A percentile compares a stretch with the other conserved stretches of the same genome.
phyloP scores from a whole-genome alignment of 768 basidiomycete genomes.

The Jaapia argillacea region DNA sequence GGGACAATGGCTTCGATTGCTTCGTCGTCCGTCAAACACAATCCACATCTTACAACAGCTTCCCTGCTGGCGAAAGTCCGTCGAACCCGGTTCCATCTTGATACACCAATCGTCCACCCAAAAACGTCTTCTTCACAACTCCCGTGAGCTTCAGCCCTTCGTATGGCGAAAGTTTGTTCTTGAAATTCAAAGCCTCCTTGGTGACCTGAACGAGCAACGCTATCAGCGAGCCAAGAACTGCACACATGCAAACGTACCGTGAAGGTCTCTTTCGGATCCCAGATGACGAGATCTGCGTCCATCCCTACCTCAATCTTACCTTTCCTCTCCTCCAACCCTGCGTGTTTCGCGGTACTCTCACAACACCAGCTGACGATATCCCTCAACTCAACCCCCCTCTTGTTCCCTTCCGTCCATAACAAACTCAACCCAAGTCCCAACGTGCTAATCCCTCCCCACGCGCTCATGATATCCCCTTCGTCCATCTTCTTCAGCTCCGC shows the following conservation, averaged over 20 bases:
- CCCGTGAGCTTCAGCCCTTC: slow-evolving; percentile 66
- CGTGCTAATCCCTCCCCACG: slow-evolving; percentile 94
- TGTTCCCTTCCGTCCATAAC: slow-evolving; percentile 77
- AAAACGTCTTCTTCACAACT: slow-evolving; percentile 62
- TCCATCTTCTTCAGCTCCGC: slow-evolving; percentile 70
- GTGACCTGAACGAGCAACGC: slow-evolving; percentile 53
- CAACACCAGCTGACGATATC: slow-evolving; percentile 72
- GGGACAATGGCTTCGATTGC: too few species aligned
- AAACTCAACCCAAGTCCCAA: slow-evolving; percentile 85
- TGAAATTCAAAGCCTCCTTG: slow-evolving; percentile 68
- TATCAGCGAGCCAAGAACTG: neutral
- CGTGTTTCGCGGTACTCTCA: slow-evolving; percentile 67
- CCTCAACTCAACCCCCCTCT: slow-evolving; percentile 44
- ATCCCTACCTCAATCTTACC: slow-evolving; percentile 64
- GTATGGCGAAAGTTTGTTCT: slow-evolving; percentile 91
- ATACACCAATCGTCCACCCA: slow-evolving; percentile 71
- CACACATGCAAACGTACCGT: slow-evolving; percentile 21
- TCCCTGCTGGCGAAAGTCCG: slow-evolving; percentile 24
- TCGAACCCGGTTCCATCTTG: slow-evolving; percentile 29
- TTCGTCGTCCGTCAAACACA: neutral
- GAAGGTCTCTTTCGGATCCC: slow-evolving; percentile 51
- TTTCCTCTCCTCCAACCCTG: slow-evolving; percentile 59
- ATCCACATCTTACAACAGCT: slow-evolving; percentile 20
- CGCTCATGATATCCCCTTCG: slow-evolving; percentile 73
- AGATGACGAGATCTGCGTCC: slow-evolving; percentile 84